Conservation (phyloP, 371 early-diverging fungal genomes). For the Mucor plumbeus region DNA sequence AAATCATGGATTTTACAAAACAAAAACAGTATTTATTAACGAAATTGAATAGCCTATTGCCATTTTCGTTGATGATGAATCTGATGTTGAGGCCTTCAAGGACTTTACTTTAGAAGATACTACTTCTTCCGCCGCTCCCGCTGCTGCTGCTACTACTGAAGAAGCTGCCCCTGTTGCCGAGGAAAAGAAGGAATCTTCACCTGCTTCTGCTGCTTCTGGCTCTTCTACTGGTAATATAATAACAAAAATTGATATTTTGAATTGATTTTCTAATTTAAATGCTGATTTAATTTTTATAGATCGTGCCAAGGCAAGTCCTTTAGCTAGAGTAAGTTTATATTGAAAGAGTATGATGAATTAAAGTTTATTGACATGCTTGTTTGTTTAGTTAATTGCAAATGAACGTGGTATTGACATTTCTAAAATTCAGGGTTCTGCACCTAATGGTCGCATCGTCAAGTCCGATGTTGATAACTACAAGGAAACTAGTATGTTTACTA, state of each 20-base stretch:
- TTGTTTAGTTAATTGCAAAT: constrained; percentile 76
- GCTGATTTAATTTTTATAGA: constrained; percentile 8
- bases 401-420: constrained; percentile 82
- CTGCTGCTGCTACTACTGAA: constrained; percentile 22
- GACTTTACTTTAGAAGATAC: constrained; percentile 67
- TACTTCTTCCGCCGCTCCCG: constrained; percentile 46
- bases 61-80: constrained; percentile 89
- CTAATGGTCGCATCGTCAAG: constrained; percentile 89
- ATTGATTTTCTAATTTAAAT: neutral
- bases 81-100: constrained; percentile 86
- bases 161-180: neutral
- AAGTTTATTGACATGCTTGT: neutral
- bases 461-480: constrained; percentile 84
- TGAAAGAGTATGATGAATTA: neutral
- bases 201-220: constrained; percentile 29
- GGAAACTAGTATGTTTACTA: constrained; percentile 24
- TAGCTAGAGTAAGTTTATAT: constrained; percentile 65
- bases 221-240: constrained; percentile 17
- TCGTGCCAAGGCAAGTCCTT: constrained; percentile 74
- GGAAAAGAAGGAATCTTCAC: constrained; percentile 37
- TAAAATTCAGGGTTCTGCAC: constrained; percentile 88
- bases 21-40: neutral
- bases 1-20: neutral
- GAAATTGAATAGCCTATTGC: constrained; percentile 80
- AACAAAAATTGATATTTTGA: neutral